Percentiles rank a stretch among this genome's conserved stretches.
Evolutionary conservation across 1,139 yeast species (phyloP).

Genomic region (Nakaseomyces bracarensis): DNA sequence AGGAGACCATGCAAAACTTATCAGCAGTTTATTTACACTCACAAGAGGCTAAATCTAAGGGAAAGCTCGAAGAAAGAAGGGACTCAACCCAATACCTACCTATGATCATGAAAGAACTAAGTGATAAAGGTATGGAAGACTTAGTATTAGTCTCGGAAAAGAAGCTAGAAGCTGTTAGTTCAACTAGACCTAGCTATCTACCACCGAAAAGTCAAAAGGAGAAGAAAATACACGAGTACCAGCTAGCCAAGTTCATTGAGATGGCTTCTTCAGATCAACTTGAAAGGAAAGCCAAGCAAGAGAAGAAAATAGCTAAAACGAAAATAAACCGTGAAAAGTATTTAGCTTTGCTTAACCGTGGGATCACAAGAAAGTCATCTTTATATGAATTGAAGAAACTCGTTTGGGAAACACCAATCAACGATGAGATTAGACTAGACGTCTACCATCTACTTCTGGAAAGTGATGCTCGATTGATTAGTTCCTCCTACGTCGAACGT

Average conservation of each 20-base stretch:
- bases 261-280: slow-evolving; percentile 31
- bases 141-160: slow-evolving; percentile 39
- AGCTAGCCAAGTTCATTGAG: slow-evolving; percentile 35
- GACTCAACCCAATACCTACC: slow-evolving; percentile 25
- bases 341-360: slow-evolving; percentile 22
- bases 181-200: slow-evolving; percentile 43
- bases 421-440: slow-evolving; percentile 30
- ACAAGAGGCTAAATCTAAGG: slow-evolving; percentile 30
- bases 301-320: slow-evolving; percentile 26
- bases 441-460: slow-evolving; percentile 30
- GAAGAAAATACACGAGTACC: slow-evolving; percentile 36
- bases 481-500: slow-evolving; percentile 25
- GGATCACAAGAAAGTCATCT: slow-evolving; percentile 31
- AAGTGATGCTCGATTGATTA: slow-evolving; percentile 20
- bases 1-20: slow-evolving; percentile 35
- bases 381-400: slow-evolving; percentile 34
- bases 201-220: slow-evolving; percentile 42
- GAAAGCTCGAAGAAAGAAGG: slow-evolving; percentile 25
- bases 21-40: slow-evolving; percentile 37
- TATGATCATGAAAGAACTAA: slow-evolving; percentile 29
- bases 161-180: slow-evolving; percentile 35
- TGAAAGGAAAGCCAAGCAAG: slow-evolving; percentile 26
- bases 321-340: slow-evolving; percentile 31
- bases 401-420: slow-evolving; percentile 35
- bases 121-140: slow-evolving; percentile 39